A percentile compares a stretch with the other conserved stretches of the same genome.
These are phyloP conservation scores for Ustilago xerochloae DNA, from an alignment of 1,284 basidiomycete genomes.

Conservation along the genomic window DNA sequence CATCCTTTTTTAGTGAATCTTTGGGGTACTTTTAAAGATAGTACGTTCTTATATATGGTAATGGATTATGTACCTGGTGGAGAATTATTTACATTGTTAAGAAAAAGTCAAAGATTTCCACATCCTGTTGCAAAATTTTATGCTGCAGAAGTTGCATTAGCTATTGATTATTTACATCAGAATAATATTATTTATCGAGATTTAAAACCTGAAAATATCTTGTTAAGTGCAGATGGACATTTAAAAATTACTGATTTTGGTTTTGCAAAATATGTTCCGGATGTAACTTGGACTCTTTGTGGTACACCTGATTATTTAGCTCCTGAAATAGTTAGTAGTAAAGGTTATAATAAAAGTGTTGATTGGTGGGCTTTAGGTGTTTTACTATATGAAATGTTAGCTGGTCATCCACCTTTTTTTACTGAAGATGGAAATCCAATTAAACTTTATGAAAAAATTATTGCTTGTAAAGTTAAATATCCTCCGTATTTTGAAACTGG, in stretches of 20 bases:
- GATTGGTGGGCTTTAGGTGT: constrained; percentile 99
- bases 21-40: constrained; percentile 97
- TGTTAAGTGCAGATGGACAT: constrained; percentile 91
- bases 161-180: constrained; percentile 89
- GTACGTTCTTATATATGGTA: constrained; percentile 96
- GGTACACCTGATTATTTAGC: constrained; percentile 83
- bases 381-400: constrained; percentile 76
- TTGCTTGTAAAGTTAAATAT: constrained; percentile 86
- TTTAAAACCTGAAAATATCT: constrained; percentile 96
- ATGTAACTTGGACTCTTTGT: constrained; percentile 95
- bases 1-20: constrained; percentile 98
- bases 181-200: constrained; percentile 96
- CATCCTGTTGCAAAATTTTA: constrained; percentile 99
- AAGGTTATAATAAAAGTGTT: constrained; percentile 95
- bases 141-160: constrained; percentile 94
- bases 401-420: constrained; percentile 67
- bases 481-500: constrained; percentile 83
- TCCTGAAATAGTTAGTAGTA: constrained; percentile 76
- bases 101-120: constrained; percentile 82
- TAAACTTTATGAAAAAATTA: constrained; percentile 94
- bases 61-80: constrained; percentile 99
- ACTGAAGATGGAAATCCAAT: constrained; percentile 75
- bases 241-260: constrained; percentile 99
- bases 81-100: constrained; percentile 79
- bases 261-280: constrained; percentile 90